Evolutionary conservation across 306 rosid species (phyloP), one percentile per base, ranked within the genome.

Genomic region (Sesbania bispinosa): DNA sequence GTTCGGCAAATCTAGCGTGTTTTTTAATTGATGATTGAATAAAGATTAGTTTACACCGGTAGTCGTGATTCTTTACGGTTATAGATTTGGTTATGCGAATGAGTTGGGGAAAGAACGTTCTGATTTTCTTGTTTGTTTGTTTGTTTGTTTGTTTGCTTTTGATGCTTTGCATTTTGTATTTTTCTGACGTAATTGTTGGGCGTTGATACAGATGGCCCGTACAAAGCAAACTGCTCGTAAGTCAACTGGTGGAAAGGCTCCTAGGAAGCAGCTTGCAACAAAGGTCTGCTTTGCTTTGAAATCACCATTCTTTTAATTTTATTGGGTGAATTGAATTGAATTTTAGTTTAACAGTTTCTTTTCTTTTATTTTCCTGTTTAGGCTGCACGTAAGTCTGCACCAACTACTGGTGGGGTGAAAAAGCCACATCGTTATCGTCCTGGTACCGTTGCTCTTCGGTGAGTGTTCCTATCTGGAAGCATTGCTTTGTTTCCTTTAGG

Each of bases 381-480:
- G 98, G 98, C 98, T 81, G 98, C 97, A 0, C 93, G 98, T 61
- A 93, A 93, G 88, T 93, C 98, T 59, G 98, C 98, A 4, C 98
- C 98, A 2, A 93, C 97, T 1, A 93, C 98, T 38, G 98, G 97
- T 47, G 98, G 98, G 8, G 97, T 93, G 30, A 93, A 93, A 88
- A 93, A 93, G 71, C 98, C 98, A 14, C 98, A 93, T 77, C 84
- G 98, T 54, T 93, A 93, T 72, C 95, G 96, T 5, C 98, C 96
- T 30, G 98, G 98, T 13, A 93, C 98, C 3, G 96, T 90, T 18
- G 96, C 96, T 77, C 98, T 93, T 57, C 97, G 97, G 98, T 92
- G 7, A 35, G 86, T 2, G 1, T 18, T 2, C 4, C 2, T 2
- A 38, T 38, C 10, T 6, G 2, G 0, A 3, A 1, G 10, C 1